Evolutionary conservation across 2,329 filamentous ascomycete species (phyloP).

Genomic region (Bipolaris cookei): DNA sequence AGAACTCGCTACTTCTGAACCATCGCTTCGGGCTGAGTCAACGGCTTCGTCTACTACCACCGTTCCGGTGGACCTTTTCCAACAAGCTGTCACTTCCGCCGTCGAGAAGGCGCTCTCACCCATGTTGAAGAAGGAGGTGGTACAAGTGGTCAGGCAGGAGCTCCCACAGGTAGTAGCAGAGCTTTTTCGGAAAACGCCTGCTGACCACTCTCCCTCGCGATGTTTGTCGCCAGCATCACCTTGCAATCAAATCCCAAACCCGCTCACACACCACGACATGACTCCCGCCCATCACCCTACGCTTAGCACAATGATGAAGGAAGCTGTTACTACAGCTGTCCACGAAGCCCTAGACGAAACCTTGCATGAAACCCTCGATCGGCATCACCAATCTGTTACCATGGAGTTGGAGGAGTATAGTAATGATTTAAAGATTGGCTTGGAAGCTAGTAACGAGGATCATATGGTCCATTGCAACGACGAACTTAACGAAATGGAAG

Average conservation of each 20-base stretch:
- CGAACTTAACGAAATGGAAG: too few species aligned
- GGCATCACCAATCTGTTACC: background rate
- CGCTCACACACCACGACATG: background rate
- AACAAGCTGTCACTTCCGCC: background rate
- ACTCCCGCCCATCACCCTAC: background rate
- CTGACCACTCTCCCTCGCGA: background rate
- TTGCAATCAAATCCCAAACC: background rate
- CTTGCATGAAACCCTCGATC: background rate
- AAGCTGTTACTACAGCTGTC: background rate
- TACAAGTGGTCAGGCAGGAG: background rate
- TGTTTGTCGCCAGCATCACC: background rate
- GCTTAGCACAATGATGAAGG: background rate
- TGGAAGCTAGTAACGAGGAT: too few species aligned
- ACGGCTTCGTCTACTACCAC: conserved; percentile 1
- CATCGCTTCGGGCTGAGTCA: background rate
- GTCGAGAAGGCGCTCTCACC: background rate
- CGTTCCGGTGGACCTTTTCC: background rate
- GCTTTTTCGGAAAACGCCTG: background rate
- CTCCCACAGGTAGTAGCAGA: background rate
- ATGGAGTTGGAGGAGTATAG: too few species aligned
- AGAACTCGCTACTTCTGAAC: background rate
- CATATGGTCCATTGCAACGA: too few species aligned
- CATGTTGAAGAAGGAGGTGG: background rate
- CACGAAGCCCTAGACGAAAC: background rate
- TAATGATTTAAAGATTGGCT: too few species aligned